phyloP scores from a whole-genome alignment of 768 basidiomycete species.

The Lactarius evosmus region DNA sequence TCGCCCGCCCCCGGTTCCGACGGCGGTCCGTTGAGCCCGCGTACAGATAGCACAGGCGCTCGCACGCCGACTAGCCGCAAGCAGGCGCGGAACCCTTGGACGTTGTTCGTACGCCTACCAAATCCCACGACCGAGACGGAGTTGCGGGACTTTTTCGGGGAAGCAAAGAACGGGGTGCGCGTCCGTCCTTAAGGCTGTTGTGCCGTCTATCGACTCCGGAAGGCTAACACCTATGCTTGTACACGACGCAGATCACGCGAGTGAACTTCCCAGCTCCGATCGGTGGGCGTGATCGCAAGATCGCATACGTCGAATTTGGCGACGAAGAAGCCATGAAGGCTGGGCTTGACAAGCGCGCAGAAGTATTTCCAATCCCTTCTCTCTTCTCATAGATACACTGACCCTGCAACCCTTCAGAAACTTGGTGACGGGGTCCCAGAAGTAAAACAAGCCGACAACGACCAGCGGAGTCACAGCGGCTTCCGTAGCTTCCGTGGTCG shows the following conservation, averaged over 20 bases:
- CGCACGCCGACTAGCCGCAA: slow-evolving; percentile 70
- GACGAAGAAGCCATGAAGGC: slow-evolving; percentile 83
- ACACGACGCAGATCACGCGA: slow-evolving; percentile 54
- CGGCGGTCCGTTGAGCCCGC: slow-evolving; percentile 42
- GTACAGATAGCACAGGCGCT: slow-evolving; percentile 54
- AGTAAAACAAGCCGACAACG: slow-evolving; percentile 65
- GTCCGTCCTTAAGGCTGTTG: slow-evolving; percentile 10
- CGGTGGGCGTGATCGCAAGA: slow-evolving; percentile 49
- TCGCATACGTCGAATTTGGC: slow-evolving; percentile 88
- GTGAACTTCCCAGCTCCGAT: slow-evolving; percentile 55
- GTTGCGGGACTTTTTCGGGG: slow-evolving; percentile 72
- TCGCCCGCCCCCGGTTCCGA: slow-evolving; percentile 35
- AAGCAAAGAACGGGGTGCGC: slow-evolving; percentile 64
- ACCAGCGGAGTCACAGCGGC: slow-evolving; percentile 34
- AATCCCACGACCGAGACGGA: slow-evolving; percentile 56
- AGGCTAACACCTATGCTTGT: slow-evolving; percentile 8
- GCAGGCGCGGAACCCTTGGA: slow-evolving; percentile 73
- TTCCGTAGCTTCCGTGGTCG: slow-evolving; percentile 45
- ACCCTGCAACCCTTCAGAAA: slow-evolving; percentile 45
- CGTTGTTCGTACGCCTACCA: slow-evolving; percentile 73
- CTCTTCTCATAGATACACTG: slow-evolving; percentile 12
- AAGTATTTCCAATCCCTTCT: slow-evolving; percentile 44
- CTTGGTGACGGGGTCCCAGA: slow-evolving; percentile 63
- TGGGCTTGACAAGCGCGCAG: slow-evolving; percentile 70
- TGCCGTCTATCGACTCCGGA: not conserved